These are phyloP conservation scores for Tulasnella sp. DNA, from an alignment of 768 basidiomycete genomes.

Conservation along the genomic window DNA sequence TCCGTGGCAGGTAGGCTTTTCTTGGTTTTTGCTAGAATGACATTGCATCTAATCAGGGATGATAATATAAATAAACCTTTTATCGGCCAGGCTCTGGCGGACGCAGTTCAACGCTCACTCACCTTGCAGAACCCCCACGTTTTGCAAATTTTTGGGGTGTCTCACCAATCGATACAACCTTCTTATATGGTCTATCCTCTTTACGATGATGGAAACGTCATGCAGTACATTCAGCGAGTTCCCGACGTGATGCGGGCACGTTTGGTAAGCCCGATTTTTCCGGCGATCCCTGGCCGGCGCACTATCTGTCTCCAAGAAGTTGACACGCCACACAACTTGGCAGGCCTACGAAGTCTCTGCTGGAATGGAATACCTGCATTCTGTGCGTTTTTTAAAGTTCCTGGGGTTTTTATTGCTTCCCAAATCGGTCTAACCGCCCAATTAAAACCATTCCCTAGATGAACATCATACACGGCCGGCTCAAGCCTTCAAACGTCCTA, in stretches of 20 bases:
- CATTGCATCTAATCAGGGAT: not conserved
- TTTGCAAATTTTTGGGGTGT: constrained; percentile 26
- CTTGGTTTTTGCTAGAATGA: not conserved
- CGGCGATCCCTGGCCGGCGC: not conserved
- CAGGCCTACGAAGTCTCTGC: constrained; percentile 18
- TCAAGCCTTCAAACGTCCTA: constrained; percentile 27
- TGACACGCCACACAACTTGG: not conserved
- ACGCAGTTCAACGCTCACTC: not conserved
- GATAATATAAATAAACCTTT: too few relatives aligned
- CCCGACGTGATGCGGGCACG: constrained; percentile 4
- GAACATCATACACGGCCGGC: constrained; percentile 25
- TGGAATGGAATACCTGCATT: constrained; percentile 27
- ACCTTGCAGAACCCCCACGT: constrained; percentile 17
- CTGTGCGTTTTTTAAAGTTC: constrained; percentile 1
- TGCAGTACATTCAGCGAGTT: constrained; percentile 16
- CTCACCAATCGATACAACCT: constrained; percentile 13
- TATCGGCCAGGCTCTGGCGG: constrained; percentile 3
- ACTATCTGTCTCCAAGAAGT: too few relatives aligned
- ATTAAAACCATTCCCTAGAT: not conserved
- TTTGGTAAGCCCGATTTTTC: constrained; percentile 17
- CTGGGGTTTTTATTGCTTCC: not conserved
- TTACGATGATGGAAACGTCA: constrained; percentile 18
- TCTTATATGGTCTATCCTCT: constrained; percentile 20
- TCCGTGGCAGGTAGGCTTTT: not conserved
- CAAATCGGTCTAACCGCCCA: too few relatives aligned